These are phyloP conservation scores for Citrus trifoliata DNA, from an alignment of 345 rosid genomes.

Conservation along the genomic window DNA sequence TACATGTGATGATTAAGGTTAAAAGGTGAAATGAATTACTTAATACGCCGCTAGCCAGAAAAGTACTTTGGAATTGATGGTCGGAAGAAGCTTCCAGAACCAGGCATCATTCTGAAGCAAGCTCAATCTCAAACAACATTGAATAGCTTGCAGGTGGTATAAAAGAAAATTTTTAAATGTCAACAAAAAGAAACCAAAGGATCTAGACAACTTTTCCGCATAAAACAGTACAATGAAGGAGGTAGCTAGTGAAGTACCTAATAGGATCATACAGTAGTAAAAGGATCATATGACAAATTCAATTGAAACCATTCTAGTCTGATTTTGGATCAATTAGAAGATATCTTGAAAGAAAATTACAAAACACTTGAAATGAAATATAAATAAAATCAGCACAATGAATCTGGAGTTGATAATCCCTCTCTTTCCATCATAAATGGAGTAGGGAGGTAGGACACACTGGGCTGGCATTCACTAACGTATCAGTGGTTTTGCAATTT, in stretches of 20 bases:
- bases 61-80: too few relatives aligned
- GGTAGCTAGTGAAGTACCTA: neutral
- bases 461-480: neutral
- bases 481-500: neutral
- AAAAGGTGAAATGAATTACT: too few relatives aligned
- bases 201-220: neutral
- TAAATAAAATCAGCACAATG: neutral
- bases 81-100: too few relatives aligned
- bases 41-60: too few relatives aligned
- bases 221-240: neutral
- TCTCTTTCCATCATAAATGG: neutral
- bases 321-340: neutral
- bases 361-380: neutral
- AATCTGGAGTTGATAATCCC: neutral
- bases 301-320: neutral
- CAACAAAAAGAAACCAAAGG: neutral
- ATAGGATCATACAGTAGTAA: neutral
- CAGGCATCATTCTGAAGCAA: too few relatives aligned
- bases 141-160: neutral
- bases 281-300: neutral
- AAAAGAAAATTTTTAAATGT: neutral
- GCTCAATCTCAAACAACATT: neutral
- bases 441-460: neutral
- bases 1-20: too few relatives aligned
- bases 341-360: too few relatives aligned